Conservation (phyloP, 129 eudicot species). For the Apium graveolens region DNA sequence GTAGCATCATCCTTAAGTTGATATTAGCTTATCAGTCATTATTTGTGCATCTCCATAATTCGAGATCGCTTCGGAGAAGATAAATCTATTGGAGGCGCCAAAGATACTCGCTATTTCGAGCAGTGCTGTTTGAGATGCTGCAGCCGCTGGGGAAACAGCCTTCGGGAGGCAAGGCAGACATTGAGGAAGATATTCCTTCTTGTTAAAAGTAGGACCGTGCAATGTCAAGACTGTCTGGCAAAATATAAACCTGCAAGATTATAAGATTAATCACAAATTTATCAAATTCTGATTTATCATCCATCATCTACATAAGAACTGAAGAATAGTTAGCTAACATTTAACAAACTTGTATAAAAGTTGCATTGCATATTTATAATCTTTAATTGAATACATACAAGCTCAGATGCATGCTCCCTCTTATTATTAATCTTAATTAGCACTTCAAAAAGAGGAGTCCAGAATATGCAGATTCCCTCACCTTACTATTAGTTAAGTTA, state of each 20-base stretch:
- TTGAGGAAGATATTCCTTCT: conserved; percentile 61
- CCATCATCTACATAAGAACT: background rate
- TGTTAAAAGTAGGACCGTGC: conserved; percentile 45
- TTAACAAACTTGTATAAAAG: background rate
- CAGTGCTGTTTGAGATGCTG: conserved; percentile 32
- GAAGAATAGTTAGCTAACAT: background rate
- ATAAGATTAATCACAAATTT: background rate
- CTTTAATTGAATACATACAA: background rate
- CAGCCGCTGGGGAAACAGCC: conserved; percentile 34
- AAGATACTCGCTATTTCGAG: conserved; percentile 50
- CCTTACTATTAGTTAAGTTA: background rate
- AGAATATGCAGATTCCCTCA: background rate
- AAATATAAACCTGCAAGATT: conserved; percentile 67
- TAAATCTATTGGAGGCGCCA: conserved; percentile 58
- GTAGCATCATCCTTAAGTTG: conserved; percentile 2
- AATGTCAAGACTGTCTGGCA: conserved; percentile 58
- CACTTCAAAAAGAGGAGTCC: background rate
- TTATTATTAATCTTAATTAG: background rate
- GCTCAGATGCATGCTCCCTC: background rate
- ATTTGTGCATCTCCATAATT: conserved; percentile 11
- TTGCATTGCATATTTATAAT: background rate
- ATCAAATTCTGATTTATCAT: background rate
- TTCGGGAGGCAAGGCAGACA: conserved; percentile 77
- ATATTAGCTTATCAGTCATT: conserved; percentile 2
- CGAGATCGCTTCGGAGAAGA: conserved; percentile 29